Evolutionary conservation across 2,329 filamentous ascomycete genomes (phyloP), one percentile per base, ranked within the genome.

Genomic region (Fusarium chuoi): DNA sequence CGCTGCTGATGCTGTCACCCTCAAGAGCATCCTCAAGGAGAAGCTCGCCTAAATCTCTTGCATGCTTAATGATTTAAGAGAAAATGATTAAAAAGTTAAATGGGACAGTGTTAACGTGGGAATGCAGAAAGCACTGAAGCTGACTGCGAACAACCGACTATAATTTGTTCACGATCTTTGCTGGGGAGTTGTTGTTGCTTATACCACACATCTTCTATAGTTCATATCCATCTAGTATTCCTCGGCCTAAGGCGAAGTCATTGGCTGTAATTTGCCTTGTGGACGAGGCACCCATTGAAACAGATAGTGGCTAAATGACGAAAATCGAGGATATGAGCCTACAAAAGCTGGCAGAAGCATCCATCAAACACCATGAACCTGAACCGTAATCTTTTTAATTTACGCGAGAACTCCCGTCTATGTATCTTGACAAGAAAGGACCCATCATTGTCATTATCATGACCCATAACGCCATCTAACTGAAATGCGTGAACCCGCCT

Each of bases 1-100:
- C 82, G 96, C 96, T 68, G 96, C 96, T 78, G 96, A 99, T 82
- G 95, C 96, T 78, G 87, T 95, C 77, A 97, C 94, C 69, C 92
- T 99, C 80, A 98, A 98, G 93, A 89, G 90, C 75, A 95, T 97
- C 81, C 89, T 99, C 82, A 92, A 92, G 89, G 85, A 91, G 86
- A 98, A 98, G 94, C 89, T 98, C 63, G 83, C 84, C 71, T 86
- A 86, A 83, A 76, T 71, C 46, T 54, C 42, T 20, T 20, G 38
- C 22, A 12, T 20, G 42, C n/a, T 41, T 63, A 63, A 71, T 65
- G 60, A 49, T 24, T 26, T 33, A 36, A 51, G 62, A 62, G 55
- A 65, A 48, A 65, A 73, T 54, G 65, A 70, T 67, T 49, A 66
- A 75, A 75, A 75, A 73, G 69, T 70, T 70, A 46, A 46, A 70